These are phyloP conservation scores for Monosporozyma yasuniensis DNA, from an alignment of 805 yeast species.

Conservation along the genomic window DNA sequence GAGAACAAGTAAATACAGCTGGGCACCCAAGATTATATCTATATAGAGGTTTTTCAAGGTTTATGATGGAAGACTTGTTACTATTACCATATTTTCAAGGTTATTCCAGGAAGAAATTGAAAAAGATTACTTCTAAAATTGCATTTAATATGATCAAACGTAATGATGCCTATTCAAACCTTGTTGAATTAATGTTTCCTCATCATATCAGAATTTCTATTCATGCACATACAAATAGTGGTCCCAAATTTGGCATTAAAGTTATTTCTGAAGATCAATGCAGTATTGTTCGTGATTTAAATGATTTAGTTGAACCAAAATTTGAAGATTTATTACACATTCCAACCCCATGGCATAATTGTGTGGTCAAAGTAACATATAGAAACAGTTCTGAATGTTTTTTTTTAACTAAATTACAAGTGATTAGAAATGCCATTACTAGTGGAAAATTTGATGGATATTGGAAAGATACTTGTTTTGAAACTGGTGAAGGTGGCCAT, in stretches of 20 bases:
- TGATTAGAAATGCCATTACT: constrained; percentile 31
- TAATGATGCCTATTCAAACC: constrained; percentile 56
- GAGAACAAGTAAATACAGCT: constrained; percentile 49
- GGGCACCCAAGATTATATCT: constrained; percentile 46
- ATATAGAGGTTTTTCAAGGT: constrained; percentile 49
- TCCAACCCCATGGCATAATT: constrained; percentile 62
- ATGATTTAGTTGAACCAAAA: constrained; percentile 33
- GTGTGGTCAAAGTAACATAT: constrained; percentile 31
- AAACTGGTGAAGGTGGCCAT: constrained; percentile 31
- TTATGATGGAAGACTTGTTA: constrained; percentile 51
- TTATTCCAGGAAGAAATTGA: constrained; percentile 40
- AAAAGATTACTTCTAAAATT: constrained; percentile 42
- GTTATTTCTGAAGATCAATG: constrained; percentile 39
- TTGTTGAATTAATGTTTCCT: constrained; percentile 52
- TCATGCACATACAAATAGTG: constrained; percentile 51
- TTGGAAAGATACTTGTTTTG: constrained; percentile 30
- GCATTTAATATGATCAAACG: constrained; percentile 59
- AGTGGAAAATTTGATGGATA: constrained; percentile 30
- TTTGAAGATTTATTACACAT: constrained; percentile 49
- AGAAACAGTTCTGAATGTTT: constrained; percentile 29
- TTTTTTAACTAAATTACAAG: constrained; percentile 32
- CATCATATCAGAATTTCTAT: constrained; percentile 51
- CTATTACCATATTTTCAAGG: constrained; percentile 33
- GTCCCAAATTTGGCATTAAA: constrained; percentile 52
- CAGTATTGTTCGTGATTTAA: constrained; percentile 38